Evolutionary conservation across 202 grass and related monocot species (phyloP).

Genomic region (Bolboschoenoplectus hybrid): DNA sequence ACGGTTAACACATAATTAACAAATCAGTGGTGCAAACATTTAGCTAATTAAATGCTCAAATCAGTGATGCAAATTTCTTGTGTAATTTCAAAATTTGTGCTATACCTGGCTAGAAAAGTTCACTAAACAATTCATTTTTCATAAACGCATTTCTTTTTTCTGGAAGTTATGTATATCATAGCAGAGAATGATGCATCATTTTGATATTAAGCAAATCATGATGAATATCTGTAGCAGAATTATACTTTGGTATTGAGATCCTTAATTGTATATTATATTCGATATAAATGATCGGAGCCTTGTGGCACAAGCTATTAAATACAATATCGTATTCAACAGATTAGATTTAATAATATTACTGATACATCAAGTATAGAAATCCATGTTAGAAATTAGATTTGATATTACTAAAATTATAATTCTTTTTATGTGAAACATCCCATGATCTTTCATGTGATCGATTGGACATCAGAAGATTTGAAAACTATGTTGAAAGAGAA

Average conservation of each 20-base stretch:
- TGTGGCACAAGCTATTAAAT: conserved; percentile 17
- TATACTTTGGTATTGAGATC: not conserved
- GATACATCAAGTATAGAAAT: not conserved
- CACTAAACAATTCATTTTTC: no score
- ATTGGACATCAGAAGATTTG: conserved; percentile 19
- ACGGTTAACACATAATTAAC: no score
- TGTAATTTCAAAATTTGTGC: no score
- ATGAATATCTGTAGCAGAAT: not conserved
- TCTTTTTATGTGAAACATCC: not conserved
- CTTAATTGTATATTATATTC: not conserved
- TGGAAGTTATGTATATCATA: not conserved
- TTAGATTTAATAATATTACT: conserved; percentile 6
- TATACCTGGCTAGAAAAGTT: no score
- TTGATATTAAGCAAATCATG: not conserved
- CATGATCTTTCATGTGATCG: not conserved
- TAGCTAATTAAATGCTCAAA: no score
- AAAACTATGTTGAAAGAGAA: conserved; percentile 18
- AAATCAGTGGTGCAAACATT: no score
- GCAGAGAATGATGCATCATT: not conserved
- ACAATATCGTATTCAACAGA: not conserved
- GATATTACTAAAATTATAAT: not conserved
- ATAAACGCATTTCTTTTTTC: no score
- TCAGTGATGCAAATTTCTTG: no score
- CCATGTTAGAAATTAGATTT: not conserved
- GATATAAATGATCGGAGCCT: not conserved